Evolutionary conservation across 139 green algal species (phyloP), one percentile per base, ranked within the genome.

Genomic region (Picochlorum costavermella): DNA sequence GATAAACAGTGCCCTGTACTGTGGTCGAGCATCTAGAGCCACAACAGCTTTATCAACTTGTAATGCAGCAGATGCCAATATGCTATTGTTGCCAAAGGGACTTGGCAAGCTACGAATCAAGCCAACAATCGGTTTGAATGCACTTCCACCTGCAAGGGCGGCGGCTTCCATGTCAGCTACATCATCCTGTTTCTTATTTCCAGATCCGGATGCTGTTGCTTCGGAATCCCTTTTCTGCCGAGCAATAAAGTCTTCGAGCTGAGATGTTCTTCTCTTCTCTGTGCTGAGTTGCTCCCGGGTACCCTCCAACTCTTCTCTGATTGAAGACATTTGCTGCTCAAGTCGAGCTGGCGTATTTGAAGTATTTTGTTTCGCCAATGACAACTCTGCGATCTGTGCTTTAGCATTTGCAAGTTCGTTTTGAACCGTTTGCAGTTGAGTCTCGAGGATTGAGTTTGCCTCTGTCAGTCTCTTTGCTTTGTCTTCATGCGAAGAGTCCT

Each of bases 131-230:
- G 76, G 76, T 61, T 78, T 75, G 50, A 82, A 82, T 25, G 40
- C 59, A 28, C 14, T 60, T 31, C 73, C 65, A 23, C 75, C 75
- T 20, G 74, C 71, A 9, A 82, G 48, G 6, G 71, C 68, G 6
- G 75, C 75, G 6, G 75, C 65, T 59, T 83, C 77, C 33, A 83
- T 53, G 23, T 83, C 77, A 57, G 57, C 72, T 6, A 26, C 62
- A 46, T 67, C 60, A 49, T 83, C 77, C 53, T 83, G 73, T 28
- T 82, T 59, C 58, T 83, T 83, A 57, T 82, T 82, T 50, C 74
- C 68, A 40, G 14, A 17, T 29, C 58, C 17, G 23, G 9, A 17
- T 48, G 20, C 31, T 26, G 6, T 31, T 9, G 11, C 61, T 30
- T 14, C 37, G 46, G 25, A 69, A 26, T 61, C 58, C 37, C 67